Base-by-base conservation (phyloP, 2,329 filamentous ascomycete genomes). In the Sordariomycetes sp. region DNA sequence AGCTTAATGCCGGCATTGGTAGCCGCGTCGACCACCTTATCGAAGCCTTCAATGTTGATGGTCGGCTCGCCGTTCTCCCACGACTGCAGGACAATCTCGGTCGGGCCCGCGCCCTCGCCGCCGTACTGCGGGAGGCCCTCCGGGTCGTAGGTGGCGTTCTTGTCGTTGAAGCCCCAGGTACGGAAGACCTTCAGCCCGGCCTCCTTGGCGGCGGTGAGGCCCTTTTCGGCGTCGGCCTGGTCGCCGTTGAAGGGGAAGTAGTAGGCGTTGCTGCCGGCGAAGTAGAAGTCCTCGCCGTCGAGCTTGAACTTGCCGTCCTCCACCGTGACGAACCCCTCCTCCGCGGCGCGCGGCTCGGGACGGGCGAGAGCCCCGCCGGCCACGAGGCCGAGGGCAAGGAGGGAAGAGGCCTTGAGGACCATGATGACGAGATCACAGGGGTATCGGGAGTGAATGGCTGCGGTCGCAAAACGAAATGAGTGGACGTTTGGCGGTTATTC, bases 151-250 rank as follows among this genome's bases (percentile, higher is more conserved):
- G 78, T 80, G 25, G 67, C 69, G 64, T 82, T 82, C 64, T 76
- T 78, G 66, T 82, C 79, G 63, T 81, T 80, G 71, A 81, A 82
- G 18, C 77, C 79, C 79, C 79, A 82, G 10, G 79, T 81, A 28
- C 79, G 75, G 64, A 82, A 75, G 5, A 82, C 79, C 55, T 73
- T 78, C 22, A 80, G 66, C 2, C 77, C 77, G 10, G 77, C 77
- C 5, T 74, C 69, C 61, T 74, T 74, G 52, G 74, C 77, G 22
- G 75, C 77, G 7, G 62, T 68, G 57, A 79, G 65, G 24, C 76
- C 77, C 37, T 70, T 70, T 40, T 76, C 73, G 53, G 76, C 71
- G 62, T 80, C 77, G 3, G 72, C 66, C 65, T 76, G 71, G 63
- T 75, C 78, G n/a, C 77, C 74, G 57, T 72, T 75, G 65, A 81